Conservation (phyloP, 2,329 filamentous ascomycete species). For the Pezicula neosporulosa region DNA sequence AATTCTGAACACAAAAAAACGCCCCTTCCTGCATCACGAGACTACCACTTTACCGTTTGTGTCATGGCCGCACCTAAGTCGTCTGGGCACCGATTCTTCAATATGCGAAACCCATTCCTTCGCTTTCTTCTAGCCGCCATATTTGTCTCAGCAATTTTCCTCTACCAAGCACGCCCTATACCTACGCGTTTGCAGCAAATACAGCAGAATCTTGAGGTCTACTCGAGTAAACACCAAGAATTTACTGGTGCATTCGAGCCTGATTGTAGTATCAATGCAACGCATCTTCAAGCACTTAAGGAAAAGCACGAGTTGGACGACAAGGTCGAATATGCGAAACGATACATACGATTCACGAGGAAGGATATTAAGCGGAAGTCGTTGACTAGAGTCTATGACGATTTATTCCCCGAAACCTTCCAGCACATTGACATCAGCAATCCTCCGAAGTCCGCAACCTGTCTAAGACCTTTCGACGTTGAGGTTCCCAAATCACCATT, state of each 20-base stretch:
- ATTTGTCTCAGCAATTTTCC: slow-evolving; percentile 17
- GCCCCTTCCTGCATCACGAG: background rate
- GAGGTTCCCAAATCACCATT: slow-evolving; percentile 47
- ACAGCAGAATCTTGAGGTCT: slow-evolving; percentile 8
- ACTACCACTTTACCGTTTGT: background rate
- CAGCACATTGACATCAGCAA: slow-evolving; percentile 45
- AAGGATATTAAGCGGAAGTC: slow-evolving; percentile 46
- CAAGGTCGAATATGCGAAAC: slow-evolving; percentile 52
- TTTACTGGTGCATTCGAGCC: slow-evolving; percentile 1
- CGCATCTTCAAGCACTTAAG: slow-evolving; percentile 42
- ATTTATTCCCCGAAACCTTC: slow-evolving; percentile 42
- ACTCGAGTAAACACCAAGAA: slow-evolving; percentile 5
- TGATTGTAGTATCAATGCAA: slow-evolving; percentile 46
- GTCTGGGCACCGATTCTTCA: slow-evolving; percentile 9
- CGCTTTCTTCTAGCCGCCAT: slow-evolving; percentile 8
- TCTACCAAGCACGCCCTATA: slow-evolving; percentile 16
- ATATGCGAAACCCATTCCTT: slow-evolving; percentile 17
- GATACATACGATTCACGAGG: slow-evolving; percentile 50
- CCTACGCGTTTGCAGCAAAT: slow-evolving; percentile 4
- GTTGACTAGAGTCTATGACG: slow-evolving; percentile 46
- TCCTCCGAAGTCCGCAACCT: slow-evolving; percentile 36
- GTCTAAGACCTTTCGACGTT: slow-evolving; percentile 46
- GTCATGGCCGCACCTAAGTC: slow-evolving; percentile 5
- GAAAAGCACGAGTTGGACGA: slow-evolving; percentile 44
- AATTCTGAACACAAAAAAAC: no score